Evolutionary conservation across 371 early-diverging fungal genomes (phyloP).

Genomic region (Lichtheimia corymbifera): DNA sequence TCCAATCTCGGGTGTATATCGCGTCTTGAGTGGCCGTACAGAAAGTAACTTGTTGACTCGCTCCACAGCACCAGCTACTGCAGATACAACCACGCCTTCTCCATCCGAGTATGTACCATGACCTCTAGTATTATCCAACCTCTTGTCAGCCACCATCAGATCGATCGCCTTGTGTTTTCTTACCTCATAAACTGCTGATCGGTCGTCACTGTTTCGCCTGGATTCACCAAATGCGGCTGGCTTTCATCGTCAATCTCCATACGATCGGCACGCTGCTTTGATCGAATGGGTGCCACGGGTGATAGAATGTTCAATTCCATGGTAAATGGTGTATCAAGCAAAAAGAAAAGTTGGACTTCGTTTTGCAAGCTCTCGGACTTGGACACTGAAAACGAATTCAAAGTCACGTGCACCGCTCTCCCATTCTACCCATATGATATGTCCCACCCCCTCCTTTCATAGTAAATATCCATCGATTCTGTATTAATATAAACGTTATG

Average conservation of each 20-base stretch:
- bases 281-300: conserved; percentile 13
- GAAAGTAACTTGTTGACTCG: conserved; percentile 96
- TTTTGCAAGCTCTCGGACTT: too few species aligned
- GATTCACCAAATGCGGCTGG: conserved; percentile 72
- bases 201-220: conserved; percentile 84
- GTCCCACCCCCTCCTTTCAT: too few species aligned
- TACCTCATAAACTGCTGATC: conserved; percentile 88
- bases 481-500: too few species aligned
- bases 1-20: conserved; percentile 95
- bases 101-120: conserved; percentile 92
- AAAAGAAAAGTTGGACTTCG: too few species aligned
- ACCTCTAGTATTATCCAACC: conserved; percentile 60
- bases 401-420: too few species aligned
- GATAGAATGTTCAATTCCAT: conserved; percentile 20
- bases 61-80: conserved; percentile 92
- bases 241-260: conserved; percentile 51
- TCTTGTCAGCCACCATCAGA: background rate
- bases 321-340: background rate
- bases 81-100: conserved; percentile 68
- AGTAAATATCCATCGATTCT: too few species aligned
- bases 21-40: conserved; percentile 84
- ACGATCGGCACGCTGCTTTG: background rate
- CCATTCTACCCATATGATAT: too few species aligned
- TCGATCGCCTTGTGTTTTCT: conserved; percentile 1
- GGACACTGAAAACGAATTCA: too few species aligned